Evolutionary conservation across 306 rosid genomes (phyloP), one percentile per base, ranked within the genome.

Genomic region (Elaeagnus macrophylla): DNA sequence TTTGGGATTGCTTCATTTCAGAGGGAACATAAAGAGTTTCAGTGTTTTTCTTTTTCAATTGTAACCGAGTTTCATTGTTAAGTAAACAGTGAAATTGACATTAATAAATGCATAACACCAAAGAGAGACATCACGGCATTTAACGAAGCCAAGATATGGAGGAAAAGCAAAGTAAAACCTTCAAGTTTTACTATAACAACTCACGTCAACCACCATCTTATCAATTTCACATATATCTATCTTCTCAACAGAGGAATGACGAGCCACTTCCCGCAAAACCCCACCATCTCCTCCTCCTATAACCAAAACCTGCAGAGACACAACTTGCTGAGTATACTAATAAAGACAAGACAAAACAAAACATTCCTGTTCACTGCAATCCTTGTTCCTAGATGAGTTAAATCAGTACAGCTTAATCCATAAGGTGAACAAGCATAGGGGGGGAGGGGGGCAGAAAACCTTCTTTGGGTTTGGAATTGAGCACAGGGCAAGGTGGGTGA

Each of bases 251-350:
- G 96, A 87, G 40, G 85, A 59, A 77, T 93, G 87, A 14, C 99
- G 96, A 73, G 99, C 57, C 51, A 93, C 94, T 83, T 93, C 99
- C 65, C 99, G 82, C 56, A 93, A 40, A 45, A 93, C 99, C 16
- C 99, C 99, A 54, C 99, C 96, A 64, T 93, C 99, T 62, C 99
- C 99, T 59, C 99, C 99, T 47, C 99, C 99, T 43, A 93, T 93
- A 66, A 93, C 96, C 86, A 93, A 76, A 79, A 93, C 90, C 99
- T 93, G 71, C 56, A 45, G 46, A 35, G 15, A 50, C 59, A 39
- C 48, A 56, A 58, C 16, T 49, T 18, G 43, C 60, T 39, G 20
- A 80, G 67, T 44, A 40, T 58, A 67, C 39, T 54, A 43, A n/a
- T 46, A 37, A 25, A 18, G 65, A 5, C 18, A 20, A 12, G 39